Evolutionary conservation across 2,329 filamentous ascomycete species (phyloP).

Genomic region (Aspergillus aculeatinus): DNA sequence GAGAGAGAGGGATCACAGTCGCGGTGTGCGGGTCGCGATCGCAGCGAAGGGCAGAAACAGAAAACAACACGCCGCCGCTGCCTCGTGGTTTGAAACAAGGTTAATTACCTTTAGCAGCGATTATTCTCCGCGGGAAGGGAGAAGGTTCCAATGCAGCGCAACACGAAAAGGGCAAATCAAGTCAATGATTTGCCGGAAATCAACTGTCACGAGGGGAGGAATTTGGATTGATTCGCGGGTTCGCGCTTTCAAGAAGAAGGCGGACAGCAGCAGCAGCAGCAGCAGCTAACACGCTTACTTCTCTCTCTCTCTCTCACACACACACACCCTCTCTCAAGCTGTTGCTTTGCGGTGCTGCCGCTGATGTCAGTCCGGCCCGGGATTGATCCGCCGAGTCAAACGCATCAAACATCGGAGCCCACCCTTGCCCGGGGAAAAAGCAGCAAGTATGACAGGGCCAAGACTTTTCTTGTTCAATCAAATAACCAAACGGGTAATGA

Average conservation of each 20-base stretch:
- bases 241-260: conserved; percentile 24
- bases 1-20: conserved; percentile 13
- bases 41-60: conserved; percentile 6
- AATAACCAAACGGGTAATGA: not conserved
- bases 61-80: conserved; percentile 16
- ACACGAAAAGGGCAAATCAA: conserved; percentile 15
- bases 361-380: conserved; percentile 28
- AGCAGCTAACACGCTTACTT: not conserved
- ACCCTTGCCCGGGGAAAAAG: not conserved
- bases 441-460: not conserved
- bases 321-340: not conserved
- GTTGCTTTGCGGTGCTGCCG: conserved; percentile 17
- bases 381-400: conserved; percentile 21
- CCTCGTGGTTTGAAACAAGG: conserved; percentile 9
- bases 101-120: conserved; percentile 15
- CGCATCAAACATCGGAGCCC: conserved; percentile 5
- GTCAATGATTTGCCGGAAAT: conserved; percentile 18
- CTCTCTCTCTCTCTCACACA: not conserved
- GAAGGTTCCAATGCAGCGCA: conserved; percentile 8
- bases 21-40: conserved; percentile 20
- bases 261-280: conserved; percentile 11
- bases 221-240: conserved; percentile 22
- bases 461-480: not conserved
- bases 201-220: conserved; percentile 17
- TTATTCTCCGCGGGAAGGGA: conserved; percentile 6